Evolutionary conservation across 2,329 filamentous ascomycete species (phyloP).

Genomic region (Hypoxylon sp.): DNA sequence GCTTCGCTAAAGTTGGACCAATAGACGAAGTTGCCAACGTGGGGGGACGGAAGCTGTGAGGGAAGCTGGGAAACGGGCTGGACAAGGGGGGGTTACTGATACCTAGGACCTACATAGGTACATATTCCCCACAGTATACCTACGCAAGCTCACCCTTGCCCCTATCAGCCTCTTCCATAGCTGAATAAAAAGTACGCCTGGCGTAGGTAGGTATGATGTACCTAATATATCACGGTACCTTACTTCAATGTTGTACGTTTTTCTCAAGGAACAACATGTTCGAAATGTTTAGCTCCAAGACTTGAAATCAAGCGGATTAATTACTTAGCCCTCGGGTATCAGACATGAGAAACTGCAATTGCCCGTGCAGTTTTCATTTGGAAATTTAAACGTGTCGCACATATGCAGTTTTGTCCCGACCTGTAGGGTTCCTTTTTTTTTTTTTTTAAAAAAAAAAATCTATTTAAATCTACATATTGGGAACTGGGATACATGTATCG

Average conservation of each 20-base stretch:
- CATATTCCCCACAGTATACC: neutral
- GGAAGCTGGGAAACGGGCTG: neutral
- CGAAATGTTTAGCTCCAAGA: neutral
- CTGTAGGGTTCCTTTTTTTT: slow-evolving; percentile 7
- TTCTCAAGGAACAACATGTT: too few relatives aligned
- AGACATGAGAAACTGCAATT: neutral
- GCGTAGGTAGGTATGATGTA: neutral
- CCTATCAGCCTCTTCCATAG: neutral
- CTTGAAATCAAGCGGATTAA: neutral
- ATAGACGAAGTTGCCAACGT: neutral
- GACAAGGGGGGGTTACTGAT: too few relatives aligned
- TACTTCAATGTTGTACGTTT: too few relatives aligned
- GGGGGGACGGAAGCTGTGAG: neutral
- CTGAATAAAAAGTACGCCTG: too few relatives aligned
- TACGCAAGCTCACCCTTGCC: neutral
- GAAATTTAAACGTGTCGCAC: neutral
- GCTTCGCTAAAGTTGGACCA: slow-evolving; percentile 12
- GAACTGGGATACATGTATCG: slow-evolving; percentile 7
- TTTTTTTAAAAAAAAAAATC: too few relatives aligned
- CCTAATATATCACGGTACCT: too few relatives aligned
- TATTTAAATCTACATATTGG: slow-evolving; percentile 15
- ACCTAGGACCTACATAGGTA: neutral
- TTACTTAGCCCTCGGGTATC: neutral
- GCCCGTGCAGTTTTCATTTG: neutral
- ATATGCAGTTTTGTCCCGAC: slow-evolving; percentile 5